A percentile compares a stretch with the other conserved stretches of the same genome.
Conservation (phyloP, 139 green algal genomes). For the Yamagishiella unicocca region DNA sequence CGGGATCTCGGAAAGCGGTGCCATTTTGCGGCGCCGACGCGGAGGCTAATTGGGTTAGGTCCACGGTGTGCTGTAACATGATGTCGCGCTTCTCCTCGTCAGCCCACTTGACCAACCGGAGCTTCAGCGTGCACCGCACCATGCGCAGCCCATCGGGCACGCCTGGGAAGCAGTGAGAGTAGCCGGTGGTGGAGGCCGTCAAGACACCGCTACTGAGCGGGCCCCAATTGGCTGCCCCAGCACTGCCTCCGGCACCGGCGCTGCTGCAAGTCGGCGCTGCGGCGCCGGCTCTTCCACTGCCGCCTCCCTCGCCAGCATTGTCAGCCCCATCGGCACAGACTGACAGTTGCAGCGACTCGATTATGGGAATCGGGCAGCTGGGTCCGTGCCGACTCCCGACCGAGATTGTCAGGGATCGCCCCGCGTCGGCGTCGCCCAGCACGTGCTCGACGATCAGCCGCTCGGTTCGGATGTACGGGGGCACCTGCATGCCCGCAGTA, state of each 20-base stretch:
- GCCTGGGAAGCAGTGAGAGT: not conserved
- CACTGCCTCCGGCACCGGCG: not conserved
- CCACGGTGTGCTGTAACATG: not conserved
- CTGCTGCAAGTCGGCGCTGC: not conserved
- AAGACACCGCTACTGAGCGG: not conserved
- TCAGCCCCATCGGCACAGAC: not conserved
- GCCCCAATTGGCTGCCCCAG: not conserved
- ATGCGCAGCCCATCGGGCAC: slow-evolving; percentile 1
- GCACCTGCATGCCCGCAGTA: slow-evolving; percentile 18
- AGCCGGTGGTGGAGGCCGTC: not conserved
- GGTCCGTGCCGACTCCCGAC: slow-evolving; percentile 68
- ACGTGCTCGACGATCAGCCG: slow-evolving; percentile 52
- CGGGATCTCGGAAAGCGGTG: no score
- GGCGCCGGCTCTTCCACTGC: not conserved
- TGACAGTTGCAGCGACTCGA: slow-evolving; percentile 37
- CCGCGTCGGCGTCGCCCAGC: not conserved
- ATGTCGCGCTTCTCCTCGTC: slow-evolving; percentile 43
- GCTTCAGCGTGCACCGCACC: slow-evolving; percentile 21
- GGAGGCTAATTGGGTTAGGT: not conserved
- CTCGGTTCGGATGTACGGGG: slow-evolving; percentile 58
- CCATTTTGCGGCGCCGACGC: not conserved
- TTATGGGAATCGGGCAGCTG: slow-evolving; percentile 69
- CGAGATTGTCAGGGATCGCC: slow-evolving; percentile 52
- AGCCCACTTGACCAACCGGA: slow-evolving; percentile 47
- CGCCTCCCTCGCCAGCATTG: not conserved